A percentile compares a stretch with the other conserved stretches of the same genome.
Conservation (phyloP, 768 basidiomycete genomes). For the Leccinum sublutescens region DNA sequence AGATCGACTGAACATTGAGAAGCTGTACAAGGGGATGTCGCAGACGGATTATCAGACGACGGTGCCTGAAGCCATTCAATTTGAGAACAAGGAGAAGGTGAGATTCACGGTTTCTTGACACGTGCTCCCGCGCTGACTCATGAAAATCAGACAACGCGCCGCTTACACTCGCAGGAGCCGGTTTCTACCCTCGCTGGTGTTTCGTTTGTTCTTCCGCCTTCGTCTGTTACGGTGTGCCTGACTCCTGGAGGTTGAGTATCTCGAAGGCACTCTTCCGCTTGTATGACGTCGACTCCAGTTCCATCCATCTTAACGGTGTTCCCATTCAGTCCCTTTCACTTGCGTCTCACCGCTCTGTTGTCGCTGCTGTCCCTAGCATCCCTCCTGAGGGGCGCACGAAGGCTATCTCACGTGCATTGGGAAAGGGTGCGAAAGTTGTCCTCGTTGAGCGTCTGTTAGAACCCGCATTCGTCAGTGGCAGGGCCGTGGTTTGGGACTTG, state of each 20-base stretch:
- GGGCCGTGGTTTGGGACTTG: no score
- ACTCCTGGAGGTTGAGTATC: constrained; percentile 81
- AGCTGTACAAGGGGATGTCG: no score
- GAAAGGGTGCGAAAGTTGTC: constrained; percentile 25
- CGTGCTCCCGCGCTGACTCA: no score
- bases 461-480: neutral
- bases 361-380: constrained; percentile 92
- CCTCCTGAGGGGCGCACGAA: constrained; percentile 25
- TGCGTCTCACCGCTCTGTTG: constrained; percentile 69
- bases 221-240: constrained; percentile 79
- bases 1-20: no score
- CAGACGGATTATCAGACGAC: no score
- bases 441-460: constrained; percentile 29
- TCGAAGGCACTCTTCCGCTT: constrained; percentile 88
- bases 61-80: no score
- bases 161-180: no score
- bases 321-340: constrained; percentile 90
- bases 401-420: constrained; percentile 25
- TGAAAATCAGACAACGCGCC: no score
- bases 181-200: no score
- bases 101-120: no score
- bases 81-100: constrained; percentile 22
- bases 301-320: constrained; percentile 81
- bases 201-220: constrained; percentile 82
- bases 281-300: constrained; percentile 81